Evolutionary conservation across 768 basidiomycete genomes (phyloP), one percentile per base, ranked within the genome.

Genomic region (Gymnopilus dilepis): DNA sequence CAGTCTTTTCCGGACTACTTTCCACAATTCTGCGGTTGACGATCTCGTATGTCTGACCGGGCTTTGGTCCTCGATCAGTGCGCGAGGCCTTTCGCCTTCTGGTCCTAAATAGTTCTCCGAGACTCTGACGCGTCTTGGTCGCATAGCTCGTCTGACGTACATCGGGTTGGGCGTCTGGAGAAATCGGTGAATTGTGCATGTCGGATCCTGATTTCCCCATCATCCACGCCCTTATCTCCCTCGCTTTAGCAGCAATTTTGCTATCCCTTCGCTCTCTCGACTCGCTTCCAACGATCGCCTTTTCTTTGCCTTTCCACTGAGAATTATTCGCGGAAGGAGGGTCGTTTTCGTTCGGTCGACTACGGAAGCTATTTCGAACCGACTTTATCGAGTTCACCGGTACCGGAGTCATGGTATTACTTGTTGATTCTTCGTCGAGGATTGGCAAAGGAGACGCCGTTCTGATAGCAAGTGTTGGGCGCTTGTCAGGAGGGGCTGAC

Each of bases 1-100:
- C 82, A 7, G 83, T 84, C 57, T 75, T 76, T 57, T 84, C 82
- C 1, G 81, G 79, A n/a, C 77, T 80, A 26, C 81, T 79, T 64
- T 84, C 83, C 28, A 84, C 60, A 24, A 84, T 76, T 40, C 72
- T 72, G 34, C 74, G 70, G 34, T 75, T 72, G 21, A 82, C 72
- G 21, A 83, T 75, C 68, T 83, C 80, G 59, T 78, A 81, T 19
- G 77, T 74, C 42, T 78, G 78, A 6, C 75, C 75, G 6, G 78
- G 61, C 8, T 62, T 71, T 8, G 76, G 75, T 0, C 69, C 72
- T 19, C 57, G 57, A 31, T 63, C 65, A 31, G 63, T 59, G 26
- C 45, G 34, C 41, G 68, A 62, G 57, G 64, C n/a, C 17, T 31
- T 28, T 7, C 17, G 57, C 17, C 55, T 59, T 17, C 57, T 70